These are phyloP conservation scores for Seiridium unicorne DNA, from an alignment of 2,329 filamentous ascomycete genomes.

Conservation along the genomic window DNA sequence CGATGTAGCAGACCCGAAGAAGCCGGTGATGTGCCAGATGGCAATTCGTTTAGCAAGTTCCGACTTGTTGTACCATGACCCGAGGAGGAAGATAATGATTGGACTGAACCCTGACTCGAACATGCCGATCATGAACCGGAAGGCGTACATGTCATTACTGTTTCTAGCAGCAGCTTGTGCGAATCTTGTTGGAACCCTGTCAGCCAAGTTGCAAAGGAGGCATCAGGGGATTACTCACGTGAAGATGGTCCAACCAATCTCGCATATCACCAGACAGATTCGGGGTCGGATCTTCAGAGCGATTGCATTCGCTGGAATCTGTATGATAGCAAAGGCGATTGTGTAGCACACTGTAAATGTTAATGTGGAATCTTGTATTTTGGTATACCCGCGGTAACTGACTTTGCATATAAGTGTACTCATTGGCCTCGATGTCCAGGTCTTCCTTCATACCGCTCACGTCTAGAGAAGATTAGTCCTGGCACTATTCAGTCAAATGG, in stretches of 20 bases:
- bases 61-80: conserved; percentile 26
- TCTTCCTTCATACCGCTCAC: conserved; percentile 11
- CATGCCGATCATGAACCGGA: conserved; percentile 30
- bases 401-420: conserved; percentile 12
- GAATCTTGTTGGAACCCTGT: conserved; percentile 14
- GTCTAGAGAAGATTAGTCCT: not conserved
- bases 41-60: conserved; percentile 26
- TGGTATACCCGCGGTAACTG: not conserved
- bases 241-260: conserved; percentile 11
- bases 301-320: conserved; percentile 1
- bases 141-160: conserved; percentile 25
- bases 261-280: conserved; percentile 27
- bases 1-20: conserved; percentile 22
- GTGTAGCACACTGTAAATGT: conserved; percentile 7
- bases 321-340: conserved; percentile 1
- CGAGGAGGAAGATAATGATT: conserved; percentile 26
- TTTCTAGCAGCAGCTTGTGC: conserved; percentile 21
- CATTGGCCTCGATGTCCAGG: conserved; percentile 9
- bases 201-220: not conserved
- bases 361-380: too few relatives aligned
- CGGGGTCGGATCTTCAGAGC: conserved; percentile 17
- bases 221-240: conserved; percentile 11
- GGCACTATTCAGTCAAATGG: not conserved
- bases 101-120: conserved; percentile 29
- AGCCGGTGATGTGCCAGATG: conserved; percentile 24